Base-by-base conservation (phyloP, 371 early-diverging fungal genomes). In the Rhizopus delemar region DNA sequence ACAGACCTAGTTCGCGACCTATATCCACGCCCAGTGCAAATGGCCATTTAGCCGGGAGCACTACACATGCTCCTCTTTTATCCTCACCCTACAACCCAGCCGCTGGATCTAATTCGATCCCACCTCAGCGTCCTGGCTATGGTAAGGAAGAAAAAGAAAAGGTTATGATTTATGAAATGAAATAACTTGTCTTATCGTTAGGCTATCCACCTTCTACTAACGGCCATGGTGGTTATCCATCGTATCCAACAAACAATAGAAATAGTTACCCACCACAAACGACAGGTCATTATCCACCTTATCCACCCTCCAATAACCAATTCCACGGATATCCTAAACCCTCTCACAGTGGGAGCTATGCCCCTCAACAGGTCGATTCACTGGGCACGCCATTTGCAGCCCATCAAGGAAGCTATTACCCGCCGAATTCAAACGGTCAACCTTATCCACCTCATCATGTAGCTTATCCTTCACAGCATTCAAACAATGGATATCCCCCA, bases 381-480 rank as follows among this genome's bases (percentile, higher is more conserved):
- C 39, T 63, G 9, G 71, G 71, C 8, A 61, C 68, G 11, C 71
- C 71, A 8, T 71, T 68, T 62, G 71, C 71, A 9, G 71, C 68
- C 13, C 71, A 71, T 51, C 62, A 62, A 59, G 68, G 65, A 5
- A 56, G 36, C 28, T 63, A 38, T 41, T 36, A 54, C 35, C 39
- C 59, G 6, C 39, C 34, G n/a, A 48, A 16, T 4, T 16, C 22
- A 16, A 53, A 57, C n/a, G n/a, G 22, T 5, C 56, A 54, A 31
- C 62, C 63, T 4, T 58, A 63, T 34, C 43, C 22, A 16, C 54
- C 54, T 5, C 58, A 63, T 35, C 59, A 53, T 22, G 8, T 9
- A 2, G 56, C 53, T 9, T 63, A 58, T 33, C 62, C 66, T 13
- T 60, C 66, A 38, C 50, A 49, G 7, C 49, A 43, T n/a, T 38